These are phyloP conservation scores for Hordeum pubiflorum DNA, from an alignment of 202 grass and related monocot species.

Conservation along the genomic window DNA sequence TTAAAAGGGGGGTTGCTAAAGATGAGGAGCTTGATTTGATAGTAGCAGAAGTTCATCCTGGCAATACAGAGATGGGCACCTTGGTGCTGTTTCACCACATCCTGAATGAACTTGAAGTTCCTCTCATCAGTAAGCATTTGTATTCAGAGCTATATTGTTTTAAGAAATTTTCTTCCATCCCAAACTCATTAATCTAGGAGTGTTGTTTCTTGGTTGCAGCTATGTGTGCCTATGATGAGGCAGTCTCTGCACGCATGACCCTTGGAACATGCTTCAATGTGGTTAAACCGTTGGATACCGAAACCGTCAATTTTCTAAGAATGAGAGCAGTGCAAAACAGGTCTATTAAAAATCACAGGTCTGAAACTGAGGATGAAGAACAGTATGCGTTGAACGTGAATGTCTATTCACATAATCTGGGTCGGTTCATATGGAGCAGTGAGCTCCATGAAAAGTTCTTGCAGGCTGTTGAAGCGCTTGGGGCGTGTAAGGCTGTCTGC, in stretches of 20 bases:
- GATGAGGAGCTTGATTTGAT: constrained; percentile 27
- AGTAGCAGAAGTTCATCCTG: constrained; percentile 24
- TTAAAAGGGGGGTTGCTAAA: constrained; percentile 13
- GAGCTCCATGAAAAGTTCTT: constrained; percentile 42
- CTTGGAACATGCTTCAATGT: constrained; percentile 26
- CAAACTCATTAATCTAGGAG: background rate
- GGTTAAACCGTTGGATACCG: constrained; percentile 24
- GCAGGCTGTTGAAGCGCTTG: constrained; percentile 24
- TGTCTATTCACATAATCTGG: background rate
- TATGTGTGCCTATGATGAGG: constrained; percentile 28
- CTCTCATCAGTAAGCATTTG: constrained; percentile 28
- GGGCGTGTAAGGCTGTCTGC: constrained; percentile 29
- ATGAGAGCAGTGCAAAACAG: constrained; percentile 21
- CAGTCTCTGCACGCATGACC: constrained; percentile 4
- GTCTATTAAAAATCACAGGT: background rate
- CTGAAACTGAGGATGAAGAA: background rate
- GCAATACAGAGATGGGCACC: background rate
- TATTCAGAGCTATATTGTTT: constrained; percentile 14
- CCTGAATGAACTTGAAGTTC: constrained; percentile 10
- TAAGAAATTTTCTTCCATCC: background rate
- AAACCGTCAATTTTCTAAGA: constrained; percentile 15
- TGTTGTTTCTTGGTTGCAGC: constrained; percentile 24
- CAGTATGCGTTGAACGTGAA: background rate
- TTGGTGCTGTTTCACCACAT: constrained; percentile 12
- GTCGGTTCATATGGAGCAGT: constrained; percentile 7